Percentiles rank a stretch among this genome's conserved stretches.
Evolutionary conservation across 2,329 filamentous ascomycete species (phyloP).

Genomic region (Botrytis deweyae): DNA sequence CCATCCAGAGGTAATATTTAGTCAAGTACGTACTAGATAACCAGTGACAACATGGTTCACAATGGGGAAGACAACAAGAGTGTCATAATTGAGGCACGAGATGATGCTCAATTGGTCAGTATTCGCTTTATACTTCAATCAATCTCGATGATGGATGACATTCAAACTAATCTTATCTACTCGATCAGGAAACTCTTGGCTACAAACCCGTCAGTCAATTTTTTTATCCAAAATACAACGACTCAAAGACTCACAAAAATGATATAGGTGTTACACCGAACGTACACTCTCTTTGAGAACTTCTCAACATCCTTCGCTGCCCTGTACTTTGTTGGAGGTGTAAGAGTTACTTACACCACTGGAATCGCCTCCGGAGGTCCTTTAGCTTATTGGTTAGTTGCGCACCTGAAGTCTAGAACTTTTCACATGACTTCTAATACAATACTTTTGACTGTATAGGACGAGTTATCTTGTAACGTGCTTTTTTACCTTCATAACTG

Average conservation of each 20-base stretch:
- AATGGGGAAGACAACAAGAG: slow-evolving; percentile 15
- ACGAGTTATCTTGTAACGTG: slow-evolving; percentile 51
- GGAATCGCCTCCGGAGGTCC: slow-evolving; percentile 61
- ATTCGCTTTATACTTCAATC: neutral
- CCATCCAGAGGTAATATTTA: neutral
- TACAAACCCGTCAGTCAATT: slow-evolving; percentile 51
- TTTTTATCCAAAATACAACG: neutral
- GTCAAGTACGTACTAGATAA: neutral
- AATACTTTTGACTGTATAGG: slow-evolving; percentile 40
- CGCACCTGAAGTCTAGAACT: slow-evolving; percentile 10
- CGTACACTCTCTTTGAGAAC: slow-evolving; percentile 57
- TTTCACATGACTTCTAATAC: neutral
- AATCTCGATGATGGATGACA: neutral
- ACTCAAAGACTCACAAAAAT: slow-evolving; percentile 19
- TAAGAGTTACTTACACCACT: slow-evolving; percentile 61
- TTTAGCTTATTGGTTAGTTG: slow-evolving; percentile 55
- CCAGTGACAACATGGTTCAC: slow-evolving; percentile 8
- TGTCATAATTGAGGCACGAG: slow-evolving; percentile 17
- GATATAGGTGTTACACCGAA: slow-evolving; percentile 47
- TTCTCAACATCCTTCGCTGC: slow-evolving; percentile 61
- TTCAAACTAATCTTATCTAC: slow-evolving; percentile 22
- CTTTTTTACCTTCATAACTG: slow-evolving; percentile 27
- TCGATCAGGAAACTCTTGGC: slow-evolving; percentile 47
- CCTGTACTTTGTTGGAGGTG: slow-evolving; percentile 59
- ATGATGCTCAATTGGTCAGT: slow-evolving; percentile 22